These are phyloP conservation scores for Coemansia sp. DNA, from an alignment of 192 early-diverging fungal genomes.

Conservation along the genomic window DNA sequence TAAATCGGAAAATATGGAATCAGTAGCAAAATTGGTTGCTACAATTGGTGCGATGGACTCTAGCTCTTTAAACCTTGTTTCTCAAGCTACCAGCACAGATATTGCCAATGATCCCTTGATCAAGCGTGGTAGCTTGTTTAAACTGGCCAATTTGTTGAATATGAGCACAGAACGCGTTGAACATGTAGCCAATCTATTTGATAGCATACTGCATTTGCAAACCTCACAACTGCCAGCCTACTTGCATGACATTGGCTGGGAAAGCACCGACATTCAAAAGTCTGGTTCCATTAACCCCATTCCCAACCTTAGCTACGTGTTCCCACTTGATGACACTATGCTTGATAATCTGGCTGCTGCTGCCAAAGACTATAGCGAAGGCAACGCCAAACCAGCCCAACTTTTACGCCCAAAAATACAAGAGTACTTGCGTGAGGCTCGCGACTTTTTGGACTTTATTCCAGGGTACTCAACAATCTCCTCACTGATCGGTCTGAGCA, in stretches of 20 bases:
- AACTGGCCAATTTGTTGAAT: slow-evolving; percentile 10
- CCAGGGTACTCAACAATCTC: slow-evolving; percentile 11
- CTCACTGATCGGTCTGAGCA: slow-evolving; percentile 4
- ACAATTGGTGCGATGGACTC: slow-evolving; percentile 16
- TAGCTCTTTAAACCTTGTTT: slow-evolving; percentile 1
- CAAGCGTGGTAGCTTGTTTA: slow-evolving; percentile 16
- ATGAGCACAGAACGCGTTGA: slow-evolving; percentile 20
- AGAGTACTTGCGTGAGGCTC: slow-evolving; percentile 12
- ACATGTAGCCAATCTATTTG: slow-evolving; percentile 12
- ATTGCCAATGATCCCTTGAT: slow-evolving; percentile 12
- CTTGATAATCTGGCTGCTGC: slow-evolving; percentile 15
- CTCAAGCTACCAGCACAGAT: slow-evolving; percentile 7
- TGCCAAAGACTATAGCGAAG: slow-evolving; percentile 1
- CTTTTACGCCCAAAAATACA: background rate
- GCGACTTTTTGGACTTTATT: slow-evolving; percentile 15
- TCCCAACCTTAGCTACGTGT: slow-evolving; percentile 31
- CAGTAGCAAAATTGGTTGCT: slow-evolving; percentile 13
- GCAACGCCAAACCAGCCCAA: background rate
- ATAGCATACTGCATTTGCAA: slow-evolving; percentile 9
- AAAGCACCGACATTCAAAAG: background rate
- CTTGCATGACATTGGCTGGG: slow-evolving; percentile 33
- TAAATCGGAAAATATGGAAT: background rate
- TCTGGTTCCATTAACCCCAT: background rate
- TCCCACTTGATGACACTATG: slow-evolving; percentile 18
- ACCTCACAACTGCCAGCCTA: slow-evolving; percentile 7